Evolutionary conservation across 768 basidiomycete species (phyloP).

Genomic region (Leccinum longicurvipes): DNA sequence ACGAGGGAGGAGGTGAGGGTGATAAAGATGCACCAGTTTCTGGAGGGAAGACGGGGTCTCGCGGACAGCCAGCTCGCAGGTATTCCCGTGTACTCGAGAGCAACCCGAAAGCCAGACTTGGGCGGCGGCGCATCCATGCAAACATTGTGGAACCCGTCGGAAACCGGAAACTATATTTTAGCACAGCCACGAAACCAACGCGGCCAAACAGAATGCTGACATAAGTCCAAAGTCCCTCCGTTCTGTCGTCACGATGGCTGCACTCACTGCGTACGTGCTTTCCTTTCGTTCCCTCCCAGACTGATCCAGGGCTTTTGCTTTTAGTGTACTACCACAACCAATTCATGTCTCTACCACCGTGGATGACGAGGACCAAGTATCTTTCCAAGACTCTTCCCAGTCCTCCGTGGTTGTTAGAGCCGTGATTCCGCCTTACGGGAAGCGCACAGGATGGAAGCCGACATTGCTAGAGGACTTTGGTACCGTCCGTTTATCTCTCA

Average conservation of each 20-base stretch:
- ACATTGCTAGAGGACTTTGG: slow-evolving; percentile 80
- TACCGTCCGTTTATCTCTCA: slow-evolving; percentile 34
- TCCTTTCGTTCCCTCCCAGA: not conserved
- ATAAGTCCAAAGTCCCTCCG: slow-evolving; percentile 16
- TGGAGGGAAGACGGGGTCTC: slow-evolving; percentile 81
- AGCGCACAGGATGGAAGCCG: slow-evolving; percentile 84
- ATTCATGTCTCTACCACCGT: slow-evolving; percentile 47
- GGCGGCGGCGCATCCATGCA: slow-evolving; percentile 13
- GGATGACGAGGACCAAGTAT: slow-evolving; percentile 60
- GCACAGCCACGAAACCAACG: slow-evolving; percentile 28
- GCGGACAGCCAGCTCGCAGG: slow-evolving; percentile 79
- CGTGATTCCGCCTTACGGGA: slow-evolving; percentile 79
- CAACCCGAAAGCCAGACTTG: slow-evolving; percentile 56
- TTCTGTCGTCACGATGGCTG: slow-evolving; percentile 45
- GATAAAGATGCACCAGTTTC: slow-evolving; percentile 94
- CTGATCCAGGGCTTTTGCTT: slow-evolving; percentile 2
- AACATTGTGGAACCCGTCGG: slow-evolving; percentile 6
- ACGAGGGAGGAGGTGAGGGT: slow-evolving; percentile 65
- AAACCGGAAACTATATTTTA: slow-evolving; percentile 17
- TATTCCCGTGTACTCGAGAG: slow-evolving; percentile 66
- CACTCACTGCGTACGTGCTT: slow-evolving; percentile 70
- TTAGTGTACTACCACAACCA: slow-evolving; percentile 68
- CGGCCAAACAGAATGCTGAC: slow-evolving; percentile 18
- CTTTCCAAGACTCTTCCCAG: slow-evolving; percentile 31
- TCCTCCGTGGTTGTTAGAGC: slow-evolving; percentile 45